These are phyloP conservation scores for Stachybotrys echinatus DNA, from an alignment of 2,329 filamentous ascomycete species.

Conservation along the genomic window DNA sequence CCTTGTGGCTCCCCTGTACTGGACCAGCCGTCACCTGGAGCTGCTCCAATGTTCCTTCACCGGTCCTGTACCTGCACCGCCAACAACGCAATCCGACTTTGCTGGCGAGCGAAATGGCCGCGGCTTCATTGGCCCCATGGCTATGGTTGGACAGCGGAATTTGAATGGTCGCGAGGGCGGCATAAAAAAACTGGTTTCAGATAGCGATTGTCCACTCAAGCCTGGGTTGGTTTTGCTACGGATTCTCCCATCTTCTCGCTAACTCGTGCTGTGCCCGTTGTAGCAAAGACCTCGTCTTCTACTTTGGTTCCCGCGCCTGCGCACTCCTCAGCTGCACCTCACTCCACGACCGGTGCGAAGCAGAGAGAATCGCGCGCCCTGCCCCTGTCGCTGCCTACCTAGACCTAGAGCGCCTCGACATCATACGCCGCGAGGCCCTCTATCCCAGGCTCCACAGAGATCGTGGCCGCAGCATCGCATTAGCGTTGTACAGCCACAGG, in stretches of 20 bases:
- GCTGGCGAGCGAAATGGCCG: not conserved
- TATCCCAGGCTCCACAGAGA: not conserved
- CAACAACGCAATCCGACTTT: not conserved
- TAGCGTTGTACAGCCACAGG: not conserved
- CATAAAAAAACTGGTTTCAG: not conserved
- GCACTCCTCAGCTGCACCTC: not conserved
- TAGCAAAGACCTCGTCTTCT: not conserved
- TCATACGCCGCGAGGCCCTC: not conserved
- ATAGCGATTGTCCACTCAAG: not conserved
- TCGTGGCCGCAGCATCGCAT: not conserved
- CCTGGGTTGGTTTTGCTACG: not conserved
- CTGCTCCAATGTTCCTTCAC: not conserved
- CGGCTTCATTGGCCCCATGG: not conserved
- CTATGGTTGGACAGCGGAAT: not conserved
- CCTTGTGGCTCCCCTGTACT: not conserved
- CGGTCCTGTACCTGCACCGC: not conserved
- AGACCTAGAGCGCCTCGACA: not conserved
- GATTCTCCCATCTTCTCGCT: not conserved
- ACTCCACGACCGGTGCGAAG: not conserved
- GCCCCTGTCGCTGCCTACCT: not conserved
- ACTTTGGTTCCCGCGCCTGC: not conserved
- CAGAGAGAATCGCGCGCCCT: too few species aligned
- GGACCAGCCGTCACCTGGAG: conserved; percentile 2
- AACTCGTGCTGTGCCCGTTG: not conserved
- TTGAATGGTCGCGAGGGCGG: not conserved